Base-by-base conservation (phyloP, 2,329 filamentous ascomycete genomes). In the Cladosporium colombiae region DNA sequence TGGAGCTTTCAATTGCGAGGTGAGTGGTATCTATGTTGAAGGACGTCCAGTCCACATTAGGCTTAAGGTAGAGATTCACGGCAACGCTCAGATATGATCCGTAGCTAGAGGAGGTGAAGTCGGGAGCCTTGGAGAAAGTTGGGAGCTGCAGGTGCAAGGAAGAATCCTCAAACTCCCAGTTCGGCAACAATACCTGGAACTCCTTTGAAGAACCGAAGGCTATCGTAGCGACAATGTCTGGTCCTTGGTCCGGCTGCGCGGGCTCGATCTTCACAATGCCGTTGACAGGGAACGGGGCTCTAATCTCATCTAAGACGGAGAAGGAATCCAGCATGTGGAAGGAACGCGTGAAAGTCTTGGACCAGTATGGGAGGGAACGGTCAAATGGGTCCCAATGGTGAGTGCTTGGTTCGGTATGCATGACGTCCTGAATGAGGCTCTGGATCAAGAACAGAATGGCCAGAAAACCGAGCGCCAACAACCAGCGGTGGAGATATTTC, bases 181-280 rank as follows among this genome's bases (percentile, higher is more conserved):
- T 16, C 16, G 61, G 33, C 2, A n/a, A 23, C 4, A 31, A 31
- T 33, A 61, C 25, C 5, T 44, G 23, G 25, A 25, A 29, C 21
- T 23, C 25, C 5, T 70, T 66, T 1, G 77, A 78, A 7, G 77
- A 76, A 0, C 79, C 78, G 60, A 79, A 78, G 1, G 73, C 73
- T 23, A 80, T 62, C 44, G 73, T 76, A 0, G 76, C 74, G 44
- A 70, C 65, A n/a, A 81, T 71, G 18, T 78, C 78, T 10, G 70
- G 66, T 5, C 73, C 68, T 69, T 81, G 79, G 33, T 71, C 70
- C 0, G 70, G 64, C 18, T 73, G 73, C 10, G 77, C 79, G 46
- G 73, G 70, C n/a, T 74, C 69, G 37, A 82, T 70, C 52, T 74
- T 74, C 23, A 81, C 72, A 67, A 72, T 78, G n/a, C 80, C 80